Evolutionary conservation across 2,329 filamentous ascomycete genomes (phyloP).

Genomic region (Fusarium begoniae): DNA sequence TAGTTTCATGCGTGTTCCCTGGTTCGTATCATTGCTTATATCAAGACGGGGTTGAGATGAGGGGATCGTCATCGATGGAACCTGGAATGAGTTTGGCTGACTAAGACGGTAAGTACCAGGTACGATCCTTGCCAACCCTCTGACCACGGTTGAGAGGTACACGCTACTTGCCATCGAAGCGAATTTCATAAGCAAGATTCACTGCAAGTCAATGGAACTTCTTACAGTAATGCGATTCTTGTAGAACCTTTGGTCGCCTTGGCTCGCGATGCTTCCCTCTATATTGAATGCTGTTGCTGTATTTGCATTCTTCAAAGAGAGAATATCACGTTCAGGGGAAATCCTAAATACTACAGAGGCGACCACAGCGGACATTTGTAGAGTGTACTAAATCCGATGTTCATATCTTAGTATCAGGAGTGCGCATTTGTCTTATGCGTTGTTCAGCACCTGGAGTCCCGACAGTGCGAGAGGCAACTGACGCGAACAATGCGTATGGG

Average conservation of each 20-base stretch:
- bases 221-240: too few relatives aligned
- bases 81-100: not conserved
- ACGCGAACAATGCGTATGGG: not conserved
- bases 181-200: not conserved
- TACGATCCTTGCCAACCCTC: rapidly evolving
- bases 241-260: too few relatives aligned
- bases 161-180: not conserved
- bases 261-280: too few relatives aligned
- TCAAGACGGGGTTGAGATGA: not conserved
- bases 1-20: rapidly evolving
- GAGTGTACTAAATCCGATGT: not conserved
- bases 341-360: too few relatives aligned
- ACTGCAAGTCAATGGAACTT: too few relatives aligned
- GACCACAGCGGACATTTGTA: too few relatives aligned
- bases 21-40: not conserved
- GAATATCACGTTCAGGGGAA: too few relatives aligned
- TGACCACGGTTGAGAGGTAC: not conserved
- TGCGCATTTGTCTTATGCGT: not conserved
- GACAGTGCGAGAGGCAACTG: not conserved
- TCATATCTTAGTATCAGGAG: too few relatives aligned
- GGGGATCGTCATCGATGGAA: not conserved
- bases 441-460: not conserved
- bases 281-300: too few relatives aligned
- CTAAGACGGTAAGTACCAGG: not conserved
- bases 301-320: too few relatives aligned